Evolutionary conservation across 2,329 filamentous ascomycete species (phyloP), one percentile per base, ranked within the genome.

Genomic region (Cercospora sesami): DNA sequence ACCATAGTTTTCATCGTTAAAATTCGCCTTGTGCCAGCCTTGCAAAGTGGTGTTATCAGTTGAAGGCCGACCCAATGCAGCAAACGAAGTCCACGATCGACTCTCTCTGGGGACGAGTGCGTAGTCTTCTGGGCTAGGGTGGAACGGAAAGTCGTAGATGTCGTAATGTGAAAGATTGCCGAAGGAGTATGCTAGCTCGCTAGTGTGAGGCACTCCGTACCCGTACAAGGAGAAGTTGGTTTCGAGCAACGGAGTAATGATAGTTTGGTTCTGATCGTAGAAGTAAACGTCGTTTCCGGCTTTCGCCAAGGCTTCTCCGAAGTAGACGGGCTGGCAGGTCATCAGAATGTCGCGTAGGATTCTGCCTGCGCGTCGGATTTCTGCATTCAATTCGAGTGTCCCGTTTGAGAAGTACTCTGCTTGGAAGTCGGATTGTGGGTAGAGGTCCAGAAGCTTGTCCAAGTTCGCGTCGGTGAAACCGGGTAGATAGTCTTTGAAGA

Each of bases 231-330:
- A 78, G 23, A 71, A 71, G 3, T 76, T 62, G 3, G 64, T 42
- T 9, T 75, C 75, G n/a, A 86, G 73, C 31, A 83, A 79, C 0
- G 80, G 78, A 3, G 80, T 81, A 2, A 86, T 75, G n/a, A 87
- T 79, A 0, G 85, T 87, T 71, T 86, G 84, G 73, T 87, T 87
- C 77, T 83, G 84, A 68, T 82, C 76, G 74, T 83, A 86, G 1
- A 86, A 75, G 72, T 83, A 87, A 4, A 85, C 82, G 4, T 75
- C 72, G 67, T 79, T 80, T 4, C 76, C 79, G 28, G 75, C 77
- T 14, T 75, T 68, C 1, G 80, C 77, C 26, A 85, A 75, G 1
- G 80, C 77, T 31, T 78, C 70, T 2, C 78, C 83, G 62, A 81
- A 81, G 60, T 79, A 79, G 8, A 85, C 71, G 0, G 84, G 80